phyloP scores from a whole-genome alignment of 1,284 basidiomycete genomes.

The Rhodotorula sp. region DNA sequence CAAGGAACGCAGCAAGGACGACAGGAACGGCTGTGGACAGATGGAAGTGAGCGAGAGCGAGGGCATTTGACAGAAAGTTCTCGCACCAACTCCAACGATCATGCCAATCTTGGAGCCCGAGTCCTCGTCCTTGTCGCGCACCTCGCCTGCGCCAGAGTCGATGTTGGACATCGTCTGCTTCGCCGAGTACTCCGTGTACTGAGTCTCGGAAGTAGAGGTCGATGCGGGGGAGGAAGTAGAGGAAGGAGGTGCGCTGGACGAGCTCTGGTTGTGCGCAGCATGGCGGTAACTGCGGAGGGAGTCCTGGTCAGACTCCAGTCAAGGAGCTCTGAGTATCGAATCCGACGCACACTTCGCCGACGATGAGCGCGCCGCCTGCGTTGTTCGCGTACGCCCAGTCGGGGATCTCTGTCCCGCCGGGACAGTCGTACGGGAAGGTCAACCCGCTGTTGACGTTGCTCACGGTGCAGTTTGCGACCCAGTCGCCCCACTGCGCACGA shows the following conservation, averaged over 20 bases:
- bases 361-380: constrained; percentile 11
- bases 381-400: constrained; percentile 29
- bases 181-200: not conserved
- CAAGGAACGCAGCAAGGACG: not conserved
- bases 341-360: constrained; percentile 9
- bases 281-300: too few relatives aligned
- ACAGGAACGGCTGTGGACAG: constrained; percentile 10
- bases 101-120: not conserved
- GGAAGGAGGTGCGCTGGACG: not conserved
- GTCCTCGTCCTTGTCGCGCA: not conserved
- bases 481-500: constrained; percentile 28
- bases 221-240: not conserved
- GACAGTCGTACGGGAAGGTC: constrained; percentile 23
- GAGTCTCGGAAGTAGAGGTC: not conserved
- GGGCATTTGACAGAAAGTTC: not conserved
- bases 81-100: constrained; percentile 12
- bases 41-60: not conserved
- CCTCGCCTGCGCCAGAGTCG: not conserved
- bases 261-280: not conserved
- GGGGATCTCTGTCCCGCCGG: constrained; percentile 12
- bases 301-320: too few relatives aligned
- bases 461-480: constrained; percentile 31
- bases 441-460: constrained; percentile 21
- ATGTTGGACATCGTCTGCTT: not conserved
- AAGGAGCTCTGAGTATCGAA: too few relatives aligned